A percentile compares a stretch with the other conserved stretches of the same genome.
phyloP scores from a whole-genome alignment of 768 basidiomycete genomes.

The Termitomyces sp. region DNA sequence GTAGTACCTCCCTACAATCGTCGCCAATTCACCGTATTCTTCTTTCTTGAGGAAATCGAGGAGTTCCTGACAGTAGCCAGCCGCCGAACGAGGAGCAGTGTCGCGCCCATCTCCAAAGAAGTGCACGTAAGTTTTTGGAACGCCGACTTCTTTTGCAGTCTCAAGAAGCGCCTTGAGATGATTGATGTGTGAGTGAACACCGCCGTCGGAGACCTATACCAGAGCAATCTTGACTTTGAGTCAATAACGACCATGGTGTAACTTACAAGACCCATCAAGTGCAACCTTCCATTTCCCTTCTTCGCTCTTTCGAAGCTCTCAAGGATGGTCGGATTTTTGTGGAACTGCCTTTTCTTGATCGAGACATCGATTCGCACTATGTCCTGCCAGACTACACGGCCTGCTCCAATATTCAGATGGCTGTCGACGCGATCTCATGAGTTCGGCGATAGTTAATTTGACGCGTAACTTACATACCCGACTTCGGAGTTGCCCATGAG shows the following conservation, averaged over 20 bases:
- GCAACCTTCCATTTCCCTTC: conserved; percentile 75
- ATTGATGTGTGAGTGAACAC: conserved; percentile 92
- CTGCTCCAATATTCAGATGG: conserved; percentile 93
- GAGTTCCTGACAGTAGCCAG: conserved; percentile 71
- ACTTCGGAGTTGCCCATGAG: conserved; percentile 99
- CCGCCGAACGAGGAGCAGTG: conserved; percentile 82
- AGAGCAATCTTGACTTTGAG: background rate
- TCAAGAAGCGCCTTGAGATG: conserved; percentile 90
- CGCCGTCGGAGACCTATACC: conserved; percentile 76
- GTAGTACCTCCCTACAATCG: conserved; percentile 87
- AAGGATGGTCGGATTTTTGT: conserved; percentile 70
- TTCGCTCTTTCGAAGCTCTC: conserved; percentile 74
- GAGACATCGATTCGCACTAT: conserved; percentile 92
- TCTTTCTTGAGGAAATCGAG: conserved; percentile 74
- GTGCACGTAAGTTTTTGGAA: conserved; percentile 86
- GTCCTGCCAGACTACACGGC: conserved; percentile 95
- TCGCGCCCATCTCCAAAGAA: conserved; percentile 95
- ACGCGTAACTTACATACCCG: conserved; percentile 49
- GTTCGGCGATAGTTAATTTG: background rate
- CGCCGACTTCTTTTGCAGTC: conserved; percentile 79
- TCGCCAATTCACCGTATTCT: conserved; percentile 75
- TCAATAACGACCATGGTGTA: background rate
- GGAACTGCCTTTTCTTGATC: conserved; percentile 85
- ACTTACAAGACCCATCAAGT: conserved; percentile 81
- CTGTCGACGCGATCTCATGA: conserved; percentile 31